A percentile compares a stretch with the other conserved stretches of the same genome.
These are phyloP conservation scores for Diddensiella transvaalensis DNA, from an alignment of 805 yeast genomes.

Conservation along the genomic window DNA sequence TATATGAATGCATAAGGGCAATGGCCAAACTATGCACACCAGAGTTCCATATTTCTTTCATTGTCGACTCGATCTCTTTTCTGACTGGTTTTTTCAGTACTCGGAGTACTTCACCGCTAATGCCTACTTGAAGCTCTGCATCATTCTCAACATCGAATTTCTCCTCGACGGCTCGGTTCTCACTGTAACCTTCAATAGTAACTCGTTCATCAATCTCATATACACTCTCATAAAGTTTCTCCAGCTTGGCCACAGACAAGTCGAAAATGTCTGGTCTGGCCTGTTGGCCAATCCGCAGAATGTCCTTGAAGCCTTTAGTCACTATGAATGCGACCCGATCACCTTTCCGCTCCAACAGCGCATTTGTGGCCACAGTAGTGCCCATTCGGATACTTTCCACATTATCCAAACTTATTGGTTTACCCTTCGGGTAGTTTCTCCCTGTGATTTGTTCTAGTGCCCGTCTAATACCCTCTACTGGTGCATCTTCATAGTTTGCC, in stretches of 20 bases:
- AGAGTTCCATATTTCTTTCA: conserved; percentile 45
- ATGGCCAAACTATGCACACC: conserved; percentile 72
- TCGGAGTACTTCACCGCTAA: conserved; percentile 65
- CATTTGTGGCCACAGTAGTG: conserved; percentile 95
- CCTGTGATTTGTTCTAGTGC: conserved; percentile 61
- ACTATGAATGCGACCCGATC: conserved; percentile 81
- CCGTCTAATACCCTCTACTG: conserved; percentile 84
- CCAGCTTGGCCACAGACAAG: conserved; percentile 67
- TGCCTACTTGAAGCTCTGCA: conserved; percentile 47
- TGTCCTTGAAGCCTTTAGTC: conserved; percentile 84
- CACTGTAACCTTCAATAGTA: conserved; percentile 75
- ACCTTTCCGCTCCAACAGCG: conserved; percentile 88
- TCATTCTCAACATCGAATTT: conserved; percentile 29
- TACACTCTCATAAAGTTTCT: conserved; percentile 68
- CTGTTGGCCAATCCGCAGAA: conserved; percentile 82
- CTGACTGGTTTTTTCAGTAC: conserved; percentile 51
- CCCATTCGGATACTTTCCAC: conserved; percentile 82
- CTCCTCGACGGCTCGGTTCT: conserved; percentile 42
- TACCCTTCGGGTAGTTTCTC: conserved; percentile 52
- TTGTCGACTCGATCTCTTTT: conserved; percentile 39
- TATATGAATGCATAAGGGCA: conserved; percentile 68
- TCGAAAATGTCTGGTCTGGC: conserved; percentile 89
- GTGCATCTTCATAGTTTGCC: conserved; percentile 82
- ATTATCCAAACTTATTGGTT: conserved; percentile 47
- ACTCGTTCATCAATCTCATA: conserved; percentile 88